phyloP scores from a whole-genome alignment of 78 protist species.

The slime mould (Dictyostelium discoideum) region DNA sequence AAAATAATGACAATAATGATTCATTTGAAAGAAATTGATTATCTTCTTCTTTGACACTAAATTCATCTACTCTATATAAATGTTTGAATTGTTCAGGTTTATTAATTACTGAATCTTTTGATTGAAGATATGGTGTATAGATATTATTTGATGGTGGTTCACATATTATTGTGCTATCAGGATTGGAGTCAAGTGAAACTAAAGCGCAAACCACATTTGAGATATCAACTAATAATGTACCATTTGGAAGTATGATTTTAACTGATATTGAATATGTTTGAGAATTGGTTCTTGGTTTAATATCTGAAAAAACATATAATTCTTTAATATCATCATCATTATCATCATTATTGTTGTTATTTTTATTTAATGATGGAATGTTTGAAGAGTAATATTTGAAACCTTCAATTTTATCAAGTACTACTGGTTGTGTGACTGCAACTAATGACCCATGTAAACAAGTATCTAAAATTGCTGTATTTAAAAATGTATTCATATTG shows the following conservation, averaged over 20 bases:
- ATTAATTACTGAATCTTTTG: not conserved
- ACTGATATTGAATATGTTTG: not conserved
- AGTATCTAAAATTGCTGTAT: conserved; percentile 47
- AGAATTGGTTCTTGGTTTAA: not conserved
- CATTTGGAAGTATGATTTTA: not conserved
- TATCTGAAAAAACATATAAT: not conserved
- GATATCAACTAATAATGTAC: not conserved
- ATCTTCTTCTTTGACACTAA: not conserved
- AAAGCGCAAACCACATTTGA: not conserved
- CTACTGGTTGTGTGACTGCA: not conserved
- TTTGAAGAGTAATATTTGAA: conserved; percentile 13
- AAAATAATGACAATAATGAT: not conserved
- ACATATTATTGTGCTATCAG: not conserved
- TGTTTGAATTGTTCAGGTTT: not conserved
- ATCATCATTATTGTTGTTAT: not conserved
- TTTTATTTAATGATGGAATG: not conserved
- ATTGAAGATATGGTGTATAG: not conserved
- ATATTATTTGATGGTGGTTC: not conserved
- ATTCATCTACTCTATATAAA: not conserved
- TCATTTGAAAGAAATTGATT: not conserved
- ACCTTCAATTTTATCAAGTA: conserved; percentile 41
- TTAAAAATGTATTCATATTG: not conserved
- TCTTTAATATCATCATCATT: not conserved
- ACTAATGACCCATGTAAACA: conserved; percentile 28
- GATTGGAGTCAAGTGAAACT: not conserved